Percentiles rank a stretch among this genome's conserved stretches.
Conservation (phyloP, 164 flowering plant genomes). For the Chimonanthus praecox region DNA sequence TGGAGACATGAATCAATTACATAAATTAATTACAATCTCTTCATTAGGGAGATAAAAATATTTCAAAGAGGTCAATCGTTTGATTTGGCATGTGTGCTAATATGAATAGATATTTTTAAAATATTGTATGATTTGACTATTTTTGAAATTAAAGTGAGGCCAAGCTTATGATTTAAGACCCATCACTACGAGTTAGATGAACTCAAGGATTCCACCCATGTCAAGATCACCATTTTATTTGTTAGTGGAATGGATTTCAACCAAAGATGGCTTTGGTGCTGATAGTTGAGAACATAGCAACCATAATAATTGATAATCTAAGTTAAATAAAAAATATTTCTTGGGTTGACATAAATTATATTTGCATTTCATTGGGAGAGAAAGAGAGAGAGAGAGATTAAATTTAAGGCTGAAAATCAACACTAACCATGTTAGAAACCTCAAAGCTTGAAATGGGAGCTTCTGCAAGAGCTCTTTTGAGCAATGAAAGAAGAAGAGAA, state of each 20-base stretch:
- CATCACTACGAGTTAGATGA: not conserved
- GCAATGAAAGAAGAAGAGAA: not conserved
- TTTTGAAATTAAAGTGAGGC: no score
- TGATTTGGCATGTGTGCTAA: no score
- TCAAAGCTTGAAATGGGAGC: constrained; percentile 24
- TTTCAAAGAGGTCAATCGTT: no score
- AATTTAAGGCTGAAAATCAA: not conserved
- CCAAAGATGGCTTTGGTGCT: not conserved
- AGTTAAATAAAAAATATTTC: not conserved
- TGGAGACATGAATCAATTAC: no score
- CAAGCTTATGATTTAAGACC: not conserved
- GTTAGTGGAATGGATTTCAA: not conserved
- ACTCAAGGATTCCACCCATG: not conserved
- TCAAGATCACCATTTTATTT: not conserved
- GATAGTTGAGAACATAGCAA: not conserved
- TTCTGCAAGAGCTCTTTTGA: not conserved
- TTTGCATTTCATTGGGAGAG: not conserved
- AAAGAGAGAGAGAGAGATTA: not conserved
- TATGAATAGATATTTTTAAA: no score
- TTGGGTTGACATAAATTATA: not conserved
- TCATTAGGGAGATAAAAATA: no score
- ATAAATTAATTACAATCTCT: no score
- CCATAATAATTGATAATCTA: not conserved
- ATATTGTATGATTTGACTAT: no score
- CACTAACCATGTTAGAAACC: constrained; percentile 37